These are phyloP conservation scores for Pythium sp. DNA, from an alignment of 352 stramenopile species.

Conservation along the genomic window DNA sequence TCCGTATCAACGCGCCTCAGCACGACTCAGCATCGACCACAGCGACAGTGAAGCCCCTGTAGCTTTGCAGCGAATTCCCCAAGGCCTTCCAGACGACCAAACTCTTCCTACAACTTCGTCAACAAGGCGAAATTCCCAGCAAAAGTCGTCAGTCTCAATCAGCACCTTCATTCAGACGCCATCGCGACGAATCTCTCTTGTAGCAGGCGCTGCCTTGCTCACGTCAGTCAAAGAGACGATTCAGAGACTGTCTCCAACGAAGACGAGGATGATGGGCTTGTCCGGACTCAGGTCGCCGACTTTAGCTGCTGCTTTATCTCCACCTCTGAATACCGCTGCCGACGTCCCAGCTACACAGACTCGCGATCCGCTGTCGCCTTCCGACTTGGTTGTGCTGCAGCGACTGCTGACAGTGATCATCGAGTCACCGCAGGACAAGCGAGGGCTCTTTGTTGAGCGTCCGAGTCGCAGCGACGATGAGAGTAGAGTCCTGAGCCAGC, in stretches of 20 bases:
- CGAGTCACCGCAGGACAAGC: slow-evolving; percentile 13
- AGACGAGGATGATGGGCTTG: not conserved
- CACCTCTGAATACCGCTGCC: not conserved
- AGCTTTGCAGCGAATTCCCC: not conserved
- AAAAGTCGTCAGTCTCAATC: not conserved
- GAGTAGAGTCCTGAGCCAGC: not conserved
- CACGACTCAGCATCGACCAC: not conserved
- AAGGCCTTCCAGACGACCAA: not conserved
- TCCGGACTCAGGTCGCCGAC: not conserved
- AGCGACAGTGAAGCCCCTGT: not conserved
- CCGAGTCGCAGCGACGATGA: slow-evolving; percentile 10
- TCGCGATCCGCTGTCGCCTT: not conserved
- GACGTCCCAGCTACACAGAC: not conserved
- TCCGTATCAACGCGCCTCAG: not conserved
- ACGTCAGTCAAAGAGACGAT: not conserved
- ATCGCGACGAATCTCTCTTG: not conserved
- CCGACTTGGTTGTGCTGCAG: slow-evolving; percentile 2
- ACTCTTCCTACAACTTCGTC: not conserved
- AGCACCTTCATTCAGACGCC: not conserved
- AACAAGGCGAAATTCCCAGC: not conserved
- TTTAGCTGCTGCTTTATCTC: no score
- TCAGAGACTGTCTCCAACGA: not conserved
- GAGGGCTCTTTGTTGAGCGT: slow-evolving; percentile 11
- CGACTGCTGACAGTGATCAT: slow-evolving; percentile 12
- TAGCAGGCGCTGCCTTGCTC: not conserved